Evolutionary conservation across 495 filamentous ascomycete species (phyloP), one percentile per base, ranked within the genome.

Genomic region (Penicillium macrosclerotiorum): DNA sequence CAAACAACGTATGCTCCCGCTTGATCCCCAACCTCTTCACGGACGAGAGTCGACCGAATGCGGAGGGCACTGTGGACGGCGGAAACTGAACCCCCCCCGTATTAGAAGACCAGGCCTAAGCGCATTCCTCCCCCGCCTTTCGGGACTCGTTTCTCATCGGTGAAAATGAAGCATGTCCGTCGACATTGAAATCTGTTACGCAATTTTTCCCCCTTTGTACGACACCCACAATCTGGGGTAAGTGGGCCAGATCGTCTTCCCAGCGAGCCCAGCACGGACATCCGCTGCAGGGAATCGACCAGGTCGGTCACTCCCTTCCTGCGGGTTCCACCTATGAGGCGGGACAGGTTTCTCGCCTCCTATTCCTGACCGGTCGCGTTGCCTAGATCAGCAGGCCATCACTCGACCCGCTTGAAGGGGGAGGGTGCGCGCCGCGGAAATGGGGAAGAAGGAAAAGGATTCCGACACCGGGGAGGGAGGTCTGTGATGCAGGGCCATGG

Each of bases 171-270:
- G 27, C n/a, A n/a, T n/a, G 4, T 35, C 30, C 31, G 46, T 37
- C 50, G 27, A 47, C 9, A 44, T 50, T 46, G 46, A 34, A 52
- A 59, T 42, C 40, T n/a, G 40, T 49, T 49, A 45, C 44, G 45
- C 42, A 52, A 48, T 32, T 34, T 29, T 27, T 38, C 34, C 42
- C 40, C 50, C 35, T 47, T 47, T 48, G 44, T 53, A 42, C 36
- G n/a, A 56, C 45, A 29, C 41, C 40, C 17, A 55, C 57, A 67
- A 69, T 69, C 68, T 67, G 68, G 68, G 68, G 68, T 65, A 68
- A 68, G 68, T 72, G 68, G 68, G 60, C 62, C 63, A 60, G 62
- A 69, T 69, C 68, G 52, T 59, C 49, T 59, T n/a, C n/a, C 44
- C 45, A 57, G 42, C 50, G 20, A 55, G 6, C 19, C 54, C 57